Evolutionary conservation across 2,329 filamentous ascomycete genomes (phyloP), one percentile per base, ranked within the genome.

Genomic region (Cytospora leucostoma): DNA sequence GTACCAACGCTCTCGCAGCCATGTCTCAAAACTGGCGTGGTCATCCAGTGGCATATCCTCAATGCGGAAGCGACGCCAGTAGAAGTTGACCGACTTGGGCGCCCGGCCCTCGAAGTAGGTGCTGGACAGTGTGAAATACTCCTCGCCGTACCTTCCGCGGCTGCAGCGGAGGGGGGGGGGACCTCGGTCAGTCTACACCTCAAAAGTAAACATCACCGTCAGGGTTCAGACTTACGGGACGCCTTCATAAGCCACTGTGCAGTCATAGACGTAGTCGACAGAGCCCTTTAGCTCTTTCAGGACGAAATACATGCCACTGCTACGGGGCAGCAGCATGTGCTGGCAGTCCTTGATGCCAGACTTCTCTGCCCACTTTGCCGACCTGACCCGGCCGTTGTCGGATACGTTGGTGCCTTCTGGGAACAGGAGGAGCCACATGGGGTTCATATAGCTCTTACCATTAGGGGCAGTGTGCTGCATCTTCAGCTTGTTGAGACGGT

Each of bases 41-140:
- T 89, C 85, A 37, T 92, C 83, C 11, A 96, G 83, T 0, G 94
- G 94, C 51, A 99, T 96, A 21, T 92, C 87, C 27, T 84, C 83
- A 15, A 97, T 74, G 38, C 85, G 84, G 76, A 96, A 97, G 11
- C 93, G 88, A 59, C 95, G 87, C 92, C 94, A 99, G 77, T 96
- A 90, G 80, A 98, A 93, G 76, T 97, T 98, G 71, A 98, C 93
- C 1, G 93, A 97, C 74, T 93, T 97, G 1, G 94, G 95, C 0
- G 93, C 89, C 1, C 91, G 87, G 13, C 95, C 93, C 74, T 95
- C 87, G 67, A 97, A 88, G 73, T 95, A 97, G 4, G 92, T 96
- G 56, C 93, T 93, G 3, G 86, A 85, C 4, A 99, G 81, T 0
- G 91, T 93, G 75, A 96, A 98, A 71, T 91, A 90, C 56, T 96